Evolutionary conservation across 768 basidiomycete genomes (phyloP).

Genomic region (Lactarius trivialis): DNA sequence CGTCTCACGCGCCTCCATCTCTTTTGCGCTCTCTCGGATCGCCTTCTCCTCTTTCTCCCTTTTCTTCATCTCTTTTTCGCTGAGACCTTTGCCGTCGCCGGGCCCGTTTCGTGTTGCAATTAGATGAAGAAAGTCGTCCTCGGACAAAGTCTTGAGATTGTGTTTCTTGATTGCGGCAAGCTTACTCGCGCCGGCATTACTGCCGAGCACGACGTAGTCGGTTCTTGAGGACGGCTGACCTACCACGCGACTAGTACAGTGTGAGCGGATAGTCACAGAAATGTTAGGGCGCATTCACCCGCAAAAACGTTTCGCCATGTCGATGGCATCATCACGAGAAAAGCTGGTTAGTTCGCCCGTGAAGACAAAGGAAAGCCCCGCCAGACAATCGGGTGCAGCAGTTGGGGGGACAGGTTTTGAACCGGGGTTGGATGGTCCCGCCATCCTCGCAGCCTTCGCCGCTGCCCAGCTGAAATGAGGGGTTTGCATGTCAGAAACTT

Average conservation of each 20-base stretch:
- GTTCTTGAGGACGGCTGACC: conserved; percentile 86
- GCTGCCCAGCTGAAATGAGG: conserved; percentile 39
- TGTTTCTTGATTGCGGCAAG: conserved; percentile 83
- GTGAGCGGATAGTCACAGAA: neutral
- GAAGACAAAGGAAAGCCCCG: conserved; percentile 88
- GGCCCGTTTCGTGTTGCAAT: conserved; percentile 66
- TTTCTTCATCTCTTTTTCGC: conserved; percentile 78
- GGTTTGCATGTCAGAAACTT: neutral
- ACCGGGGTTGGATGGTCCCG: conserved; percentile 52
- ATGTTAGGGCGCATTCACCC: conserved; percentile 49
- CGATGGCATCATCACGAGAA: conserved; percentile 78
- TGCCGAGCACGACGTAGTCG: conserved; percentile 81
- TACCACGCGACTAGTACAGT: conserved; percentile 63
- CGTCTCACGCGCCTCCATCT: conserved; percentile 71
- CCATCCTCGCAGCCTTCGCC: conserved; percentile 52
- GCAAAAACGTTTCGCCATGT: conserved; percentile 88
- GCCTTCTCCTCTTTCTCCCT: conserved; percentile 73
- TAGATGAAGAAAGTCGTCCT: conserved; percentile 81
- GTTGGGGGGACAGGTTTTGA: conserved; percentile 57
- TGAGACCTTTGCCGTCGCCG: conserved; percentile 38
- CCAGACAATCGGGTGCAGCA: conserved; percentile 76
- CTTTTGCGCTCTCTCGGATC: conserved; percentile 64
- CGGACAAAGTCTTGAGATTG: conserved; percentile 63
- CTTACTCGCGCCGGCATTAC: conserved; percentile 84
- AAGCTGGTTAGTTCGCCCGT: conserved; percentile 88